phyloP scores from a whole-genome alignment of 2,329 filamentous ascomycete species.

The Hansfordia pulvinata region DNA sequence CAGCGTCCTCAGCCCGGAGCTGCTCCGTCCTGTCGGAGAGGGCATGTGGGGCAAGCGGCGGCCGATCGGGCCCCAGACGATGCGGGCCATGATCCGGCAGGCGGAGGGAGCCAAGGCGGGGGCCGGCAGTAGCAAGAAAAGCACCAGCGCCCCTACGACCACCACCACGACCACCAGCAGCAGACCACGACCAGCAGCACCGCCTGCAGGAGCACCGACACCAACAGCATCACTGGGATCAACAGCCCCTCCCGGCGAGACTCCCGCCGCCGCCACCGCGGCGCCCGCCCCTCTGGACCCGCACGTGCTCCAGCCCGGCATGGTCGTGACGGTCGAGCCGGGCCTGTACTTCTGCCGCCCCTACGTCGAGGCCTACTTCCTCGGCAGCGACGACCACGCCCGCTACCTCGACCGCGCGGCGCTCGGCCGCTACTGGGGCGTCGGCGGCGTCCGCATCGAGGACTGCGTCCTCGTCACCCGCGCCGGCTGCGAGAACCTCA shows the following conservation, averaged over 20 bases:
- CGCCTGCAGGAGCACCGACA: conserved; percentile 1
- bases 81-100: conserved; percentile 17
- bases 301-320: conserved; percentile 38
- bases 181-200: conserved; percentile 1
- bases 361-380: conserved; percentile 58
- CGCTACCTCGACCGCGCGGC: conserved; percentile 52
- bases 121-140: conserved; percentile 1
- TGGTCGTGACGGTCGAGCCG: conserved; percentile 70
- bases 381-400: conserved; percentile 41
- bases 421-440: conserved; percentile 55
- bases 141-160: not conserved
- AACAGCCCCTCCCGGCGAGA: conserved; percentile 2
- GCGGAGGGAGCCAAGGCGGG: conserved; percentile 3
- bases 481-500: conserved; percentile 71
- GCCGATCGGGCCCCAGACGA: conserved; percentile 15
- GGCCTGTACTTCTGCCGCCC: conserved; percentile 66
- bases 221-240: conserved; percentile 1
- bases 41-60: conserved; percentile 17
- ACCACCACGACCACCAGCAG: not conserved
- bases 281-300: conserved; percentile 13
- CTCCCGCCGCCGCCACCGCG: conserved; percentile 4
- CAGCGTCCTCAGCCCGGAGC: conserved; percentile 16
- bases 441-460: conserved; percentile 88
- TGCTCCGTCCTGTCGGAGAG: conserved; percentile 14
- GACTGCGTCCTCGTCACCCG: conserved; percentile 76